These are phyloP conservation scores for Hemileccinum rubropunctum DNA, from an alignment of 768 basidiomycete genomes.

Conservation along the genomic window DNA sequence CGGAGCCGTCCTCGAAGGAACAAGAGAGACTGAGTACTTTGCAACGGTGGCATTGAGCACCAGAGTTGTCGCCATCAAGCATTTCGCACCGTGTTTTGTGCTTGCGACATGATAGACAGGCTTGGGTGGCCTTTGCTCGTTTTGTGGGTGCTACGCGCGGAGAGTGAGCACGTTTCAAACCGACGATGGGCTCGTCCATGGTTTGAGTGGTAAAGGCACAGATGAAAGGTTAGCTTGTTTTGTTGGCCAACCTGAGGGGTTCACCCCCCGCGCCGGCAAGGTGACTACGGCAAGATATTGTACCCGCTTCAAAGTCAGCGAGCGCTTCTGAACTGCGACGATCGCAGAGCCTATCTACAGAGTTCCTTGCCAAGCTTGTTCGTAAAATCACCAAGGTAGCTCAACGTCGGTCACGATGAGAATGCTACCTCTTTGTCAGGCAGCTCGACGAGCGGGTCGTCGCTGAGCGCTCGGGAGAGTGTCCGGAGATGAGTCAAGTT, in stretches of 20 bases:
- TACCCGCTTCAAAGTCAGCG: conserved; percentile 31
- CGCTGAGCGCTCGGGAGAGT: not conserved
- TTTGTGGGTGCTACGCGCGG: conserved; percentile 32
- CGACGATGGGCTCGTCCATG: conserved; percentile 19
- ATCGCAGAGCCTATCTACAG: conserved; percentile 6
- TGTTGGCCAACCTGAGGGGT: not conserved
- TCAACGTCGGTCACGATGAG: not conserved
- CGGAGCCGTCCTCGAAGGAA: conserved; percentile 40
- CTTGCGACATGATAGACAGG: conserved; percentile 45
- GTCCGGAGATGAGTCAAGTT: conserved; percentile 21
- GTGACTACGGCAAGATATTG: conserved; percentile 2
- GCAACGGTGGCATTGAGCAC: conserved; percentile 46
- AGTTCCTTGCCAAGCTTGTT: not conserved
- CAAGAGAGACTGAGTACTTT: conserved; percentile 46
- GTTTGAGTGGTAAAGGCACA: conserved; percentile 11
- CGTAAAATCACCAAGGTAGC: not conserved
- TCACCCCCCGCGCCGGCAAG: conserved; percentile 14
- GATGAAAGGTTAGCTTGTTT: conserved; percentile 4
- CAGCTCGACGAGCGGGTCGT: not conserved
- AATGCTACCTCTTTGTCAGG: not conserved
- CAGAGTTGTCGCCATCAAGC: conserved; percentile 38
- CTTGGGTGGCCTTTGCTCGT: conserved; percentile 43
- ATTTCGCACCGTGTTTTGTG: conserved; percentile 51
- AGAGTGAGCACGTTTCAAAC: conserved; percentile 32
- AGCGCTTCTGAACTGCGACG: not conserved